phyloP scores from a whole-genome alignment of 345 rosid genomes.

The sweet orange (Citrus sinensis) region DVS_A1.0 CM039163.1:27412001-27412500 shows the following conservation, averaged over 20 bases:
- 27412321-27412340: neutral
- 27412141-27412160: neutral
- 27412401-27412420: neutral
- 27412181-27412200: neutral
- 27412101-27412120: neutral
- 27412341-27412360: neutral
- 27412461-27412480: too few relatives aligned
- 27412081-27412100: neutral
- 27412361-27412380: neutral
- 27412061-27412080: slow-evolving; percentile 2
- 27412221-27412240: neutral
- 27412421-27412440: neutral
- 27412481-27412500: too few relatives aligned
- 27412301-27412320: slow-evolving; percentile 2
- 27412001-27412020: slow-evolving; percentile 27
- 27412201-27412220: slow-evolving; percentile 2
- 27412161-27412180: too few relatives aligned
- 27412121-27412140: neutral
- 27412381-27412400: slow-evolving; percentile 1
- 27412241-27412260: neutral
- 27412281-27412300: neutral
- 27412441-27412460: neutral
- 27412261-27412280: neutral
- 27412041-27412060: neutral
- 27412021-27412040: slow-evolving; percentile 17